These are phyloP conservation scores for Fusarium xyrophilum DNA, from an alignment of 2,329 filamentous ascomycete genomes.

Conservation along the genomic window DNA sequence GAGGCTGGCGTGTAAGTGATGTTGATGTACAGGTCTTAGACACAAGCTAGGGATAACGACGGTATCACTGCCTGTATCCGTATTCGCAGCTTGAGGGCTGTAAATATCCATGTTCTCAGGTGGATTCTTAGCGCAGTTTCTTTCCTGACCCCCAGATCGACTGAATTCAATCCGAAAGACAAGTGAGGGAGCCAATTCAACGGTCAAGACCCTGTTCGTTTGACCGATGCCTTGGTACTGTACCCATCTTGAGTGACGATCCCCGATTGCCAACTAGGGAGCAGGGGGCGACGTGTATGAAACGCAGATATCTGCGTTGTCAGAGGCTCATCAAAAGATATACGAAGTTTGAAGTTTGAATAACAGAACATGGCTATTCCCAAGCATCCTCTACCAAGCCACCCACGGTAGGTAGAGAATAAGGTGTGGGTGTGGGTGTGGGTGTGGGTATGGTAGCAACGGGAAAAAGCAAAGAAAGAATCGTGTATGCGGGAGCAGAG, in stretches of 20 bases:
- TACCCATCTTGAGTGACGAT: background rate
- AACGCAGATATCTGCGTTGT: conserved; percentile 14
- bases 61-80: background rate
- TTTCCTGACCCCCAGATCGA: background rate
- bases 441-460: conserved; percentile 35
- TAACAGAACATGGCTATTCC: background rate
- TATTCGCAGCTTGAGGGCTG: conserved; percentile 3
- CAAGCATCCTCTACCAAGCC: background rate
- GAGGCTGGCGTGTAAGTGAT: background rate
- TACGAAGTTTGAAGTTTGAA: background rate
- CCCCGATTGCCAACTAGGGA: conserved; percentile 8
- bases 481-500: conserved; percentile 38
- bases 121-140: background rate
- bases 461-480: conserved; percentile 36
- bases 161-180: conserved; percentile 14
- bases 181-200: conserved; percentile 11
- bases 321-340: conserved; percentile 2
- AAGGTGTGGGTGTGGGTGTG: conserved; percentile 22
- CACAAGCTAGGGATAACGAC: background rate
- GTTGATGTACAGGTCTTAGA: background rate
- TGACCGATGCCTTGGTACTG: conserved; percentile 1
- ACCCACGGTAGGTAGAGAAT: background rate
- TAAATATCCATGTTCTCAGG: background rate
- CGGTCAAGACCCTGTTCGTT: background rate
- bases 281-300: conserved; percentile 29